Base-by-base conservation (phyloP, 805 yeast species). In the Barnettozyma sucrosica region DNA sequence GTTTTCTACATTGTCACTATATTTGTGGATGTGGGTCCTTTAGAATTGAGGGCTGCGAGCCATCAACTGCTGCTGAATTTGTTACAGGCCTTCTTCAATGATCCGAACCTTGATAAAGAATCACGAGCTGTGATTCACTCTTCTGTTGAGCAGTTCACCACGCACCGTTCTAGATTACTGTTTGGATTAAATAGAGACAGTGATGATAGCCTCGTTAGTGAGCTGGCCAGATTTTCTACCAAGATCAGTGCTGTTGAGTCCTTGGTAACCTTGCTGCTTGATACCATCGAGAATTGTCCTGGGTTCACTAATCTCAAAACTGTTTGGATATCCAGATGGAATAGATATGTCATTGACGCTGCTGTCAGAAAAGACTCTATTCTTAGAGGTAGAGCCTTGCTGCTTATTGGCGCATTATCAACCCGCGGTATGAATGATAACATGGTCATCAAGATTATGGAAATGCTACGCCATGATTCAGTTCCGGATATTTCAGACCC, bases 321-420 rank as follows among this genome's bases (percentile, higher is more conserved):
- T 8, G 68, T 74, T 28, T 84, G 89, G 83, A 71, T 78, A 52
- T 67, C 80, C 6, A 74, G 82, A 50, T 86, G 89, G 85, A 75
- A 77, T 50, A 72, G 83, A 33, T 75, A 77, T 54, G 76, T 83
- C 5, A 69, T 81, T 50, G 82, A 79, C 52, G 75, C 85, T 18
- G 81, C 86, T 0, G 80, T 81, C 57, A 67, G 69, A 41, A 64
- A 70, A 4, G 71, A 72, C 23, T 77, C 87, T 0, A 75, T 81
- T 33, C 70, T 85, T 43, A 86, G 85, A 55, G 77, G 79, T 5
- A 71, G 92, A 46, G 86, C 89, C 0, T 67, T 83, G 51, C 67
- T 86, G 52, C 75, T 85, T 6, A 71, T 86, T 16, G 93, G 96
- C 36, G 78, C 83, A 33, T 63, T 88, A 39, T 75, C 87, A 0